These are phyloP conservation scores for Kodamaea restingae DNA, from an alignment of 805 yeast species.

Conservation along the genomic window DNA sequence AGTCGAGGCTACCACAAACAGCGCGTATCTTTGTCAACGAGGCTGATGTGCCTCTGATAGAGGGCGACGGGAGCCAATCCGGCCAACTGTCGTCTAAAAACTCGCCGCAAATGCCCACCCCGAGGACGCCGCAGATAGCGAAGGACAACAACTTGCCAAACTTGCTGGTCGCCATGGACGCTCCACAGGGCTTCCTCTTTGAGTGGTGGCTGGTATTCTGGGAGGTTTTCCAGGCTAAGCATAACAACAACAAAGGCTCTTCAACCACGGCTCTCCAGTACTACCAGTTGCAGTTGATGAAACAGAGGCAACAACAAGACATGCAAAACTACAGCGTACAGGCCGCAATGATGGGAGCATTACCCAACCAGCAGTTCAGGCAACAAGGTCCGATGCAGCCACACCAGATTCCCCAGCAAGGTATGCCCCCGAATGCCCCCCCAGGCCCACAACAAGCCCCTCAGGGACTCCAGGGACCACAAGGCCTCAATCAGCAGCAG, in stretches of 20 bases:
- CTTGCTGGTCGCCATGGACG: conserved; percentile 60
- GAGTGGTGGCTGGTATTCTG: conserved; percentile 98
- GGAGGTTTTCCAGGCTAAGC: conserved; percentile 83
- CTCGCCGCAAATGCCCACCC: conserved; percentile 21
- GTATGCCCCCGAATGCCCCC: no score
- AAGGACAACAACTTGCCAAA: conserved; percentile 46
- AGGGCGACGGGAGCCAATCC: conserved; percentile 1
- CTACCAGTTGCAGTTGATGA: conserved; percentile 56
- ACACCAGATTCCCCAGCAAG: no score
- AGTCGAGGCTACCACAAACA: conserved; percentile 65
- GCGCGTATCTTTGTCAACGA: conserved; percentile 74
- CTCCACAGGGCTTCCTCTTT: conserved; percentile 80
- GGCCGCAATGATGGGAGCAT: conserved; percentile 15
- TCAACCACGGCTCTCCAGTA: conserved; percentile 63
- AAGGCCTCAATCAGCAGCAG: conserved; percentile 5
- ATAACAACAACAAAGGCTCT: conserved; percentile 43
- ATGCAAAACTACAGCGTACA: conserved; percentile 37
- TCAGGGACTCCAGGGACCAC: conserved; percentile 4
- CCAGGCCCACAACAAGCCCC: conserved; percentile 4
- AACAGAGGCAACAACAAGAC: conserved; percentile 57
- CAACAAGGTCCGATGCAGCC: conserved; percentile 5
- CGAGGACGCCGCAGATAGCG: conserved; percentile 30
- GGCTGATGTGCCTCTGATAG: conserved; percentile 55
- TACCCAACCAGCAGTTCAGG: conserved; percentile 6
- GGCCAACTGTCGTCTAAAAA: conserved; percentile 14